A percentile compares a stretch with the other conserved stretches of the same genome.
phyloP scores from a whole-genome alignment of 2,329 filamentous ascomycete genomes.

The Neonectria hederae region DNA sequence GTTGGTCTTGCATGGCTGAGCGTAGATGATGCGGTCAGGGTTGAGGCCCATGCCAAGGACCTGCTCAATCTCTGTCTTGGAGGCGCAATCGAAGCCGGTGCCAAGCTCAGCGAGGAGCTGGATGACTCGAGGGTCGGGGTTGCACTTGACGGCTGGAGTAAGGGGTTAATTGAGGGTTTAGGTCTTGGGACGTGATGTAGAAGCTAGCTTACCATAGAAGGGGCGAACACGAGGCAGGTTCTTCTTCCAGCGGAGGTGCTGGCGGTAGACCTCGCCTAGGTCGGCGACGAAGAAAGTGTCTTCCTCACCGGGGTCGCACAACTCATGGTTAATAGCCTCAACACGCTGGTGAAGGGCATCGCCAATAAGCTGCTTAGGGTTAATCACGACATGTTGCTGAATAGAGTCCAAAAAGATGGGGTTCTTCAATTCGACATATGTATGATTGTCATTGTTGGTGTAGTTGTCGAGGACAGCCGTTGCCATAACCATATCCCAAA shows the following conservation, averaged over 20 bases:
- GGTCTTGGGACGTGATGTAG: not conserved
- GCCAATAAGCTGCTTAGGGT: conserved; percentile 84
- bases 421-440: conserved; percentile 59
- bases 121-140: conserved; percentile 90
- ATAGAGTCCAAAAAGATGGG: conserved; percentile 51
- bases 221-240: conserved; percentile 92
- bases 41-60: conserved; percentile 84
- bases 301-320: conserved; percentile 91
- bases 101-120: conserved; percentile 88
- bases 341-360: conserved; percentile 88
- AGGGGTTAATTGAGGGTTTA: conserved; percentile 16
- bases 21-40: conserved; percentile 95
- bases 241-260: conserved; percentile 98
- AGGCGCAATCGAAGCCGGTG: conserved; percentile 97
- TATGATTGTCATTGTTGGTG: conserved; percentile 60
- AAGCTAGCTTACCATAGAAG: conserved; percentile 80
- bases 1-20: conserved; percentile 99
- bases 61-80: conserved; percentile 95
- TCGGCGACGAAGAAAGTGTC: conserved; percentile 99
- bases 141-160: conserved; percentile 92
- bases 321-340: conserved; percentile 83
- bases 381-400: conserved; percentile 53
- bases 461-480: conserved; percentile 66
- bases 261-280: conserved; percentile 97
- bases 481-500: conserved; percentile 73